Evolutionary conservation across 192 early-diverging fungal genomes (phyloP), one percentile per base, ranked within the genome.

Genomic region (Umbelopsis sp.): DNA sequence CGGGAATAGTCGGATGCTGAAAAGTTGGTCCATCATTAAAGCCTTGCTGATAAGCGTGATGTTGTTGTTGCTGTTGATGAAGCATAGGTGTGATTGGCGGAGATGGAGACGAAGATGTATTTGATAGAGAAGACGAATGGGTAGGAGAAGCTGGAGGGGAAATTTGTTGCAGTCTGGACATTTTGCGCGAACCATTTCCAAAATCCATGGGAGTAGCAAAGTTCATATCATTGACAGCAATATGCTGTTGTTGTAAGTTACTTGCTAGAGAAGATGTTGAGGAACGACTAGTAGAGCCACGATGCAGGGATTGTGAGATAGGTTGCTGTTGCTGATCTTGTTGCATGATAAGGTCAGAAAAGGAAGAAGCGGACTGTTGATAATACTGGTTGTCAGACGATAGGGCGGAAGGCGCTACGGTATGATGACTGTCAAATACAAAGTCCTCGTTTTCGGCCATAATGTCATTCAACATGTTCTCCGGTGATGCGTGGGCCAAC

Each of bases 71-170:
- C 26, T 54, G 65, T 73, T 52, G 71, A 36, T 38, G 32, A 26
- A 52, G 54, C 73, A 74, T 74, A 21, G 73, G 73, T 7, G 73
- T 69, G 32, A 74, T 69, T 43, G 67, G 53, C 54, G 73, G 73
- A 62, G 67, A 69, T 38, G 73, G 53, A 65, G 50, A 41, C 14
- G 73, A 62, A 4, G 56, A 62, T 32, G 56, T 62, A 62, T 62
- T 62, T 54, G 73, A 74, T 29, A 52, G 21, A 6, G 43, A 43
- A 20, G 72, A 65, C 26, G 45, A 52, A 36, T 50, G 47, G 6
- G 72, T 44, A 66, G 72, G 72, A 43, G 72, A 73, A n/a, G 72
- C 54, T 38, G 72, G 72, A 53, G 72, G 72, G 20, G 72, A 68
- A n/a, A 62, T 62, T 62, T 62, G 56, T 62, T 62, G 56, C 16